These are phyloP conservation scores for Nissolia schottii DNA, from an alignment of 306 rosid species.

Conservation along the genomic window DNA sequence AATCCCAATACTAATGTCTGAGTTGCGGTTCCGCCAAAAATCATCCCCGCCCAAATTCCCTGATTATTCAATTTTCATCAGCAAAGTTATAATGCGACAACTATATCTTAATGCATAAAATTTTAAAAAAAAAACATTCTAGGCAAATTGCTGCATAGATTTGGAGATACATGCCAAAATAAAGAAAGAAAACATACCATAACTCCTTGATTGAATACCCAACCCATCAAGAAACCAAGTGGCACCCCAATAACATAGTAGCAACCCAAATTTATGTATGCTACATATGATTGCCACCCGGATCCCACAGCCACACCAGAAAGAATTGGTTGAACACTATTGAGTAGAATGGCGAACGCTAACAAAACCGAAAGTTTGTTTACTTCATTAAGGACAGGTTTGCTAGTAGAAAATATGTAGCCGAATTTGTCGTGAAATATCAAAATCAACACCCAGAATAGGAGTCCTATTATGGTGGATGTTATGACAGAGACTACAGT, in stretches of 20 bases:
- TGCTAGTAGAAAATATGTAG: conserved; percentile 51
- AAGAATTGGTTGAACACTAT: conserved; percentile 76
- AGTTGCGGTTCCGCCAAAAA: conserved; percentile 77
- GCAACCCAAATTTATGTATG: conserved; percentile 79
- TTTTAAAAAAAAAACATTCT: no score
- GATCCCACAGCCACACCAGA: conserved; percentile 96
- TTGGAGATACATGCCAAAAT: neutral
- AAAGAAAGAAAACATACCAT: conserved; percentile 39
- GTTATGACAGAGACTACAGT: conserved; percentile 57
- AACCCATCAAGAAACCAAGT: conserved; percentile 66
- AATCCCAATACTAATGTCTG: conserved; percentile 56
- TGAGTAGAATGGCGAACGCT: conserved; percentile 69
- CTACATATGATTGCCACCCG: conserved; percentile 87
- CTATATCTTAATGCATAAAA: neutral
- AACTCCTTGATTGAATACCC: conserved; percentile 62
- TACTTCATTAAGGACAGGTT: conserved; percentile 53
- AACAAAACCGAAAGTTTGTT: conserved; percentile 51
- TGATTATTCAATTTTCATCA: conserved; percentile 12
- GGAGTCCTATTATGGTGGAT: conserved; percentile 52
- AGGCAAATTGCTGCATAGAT: neutral
- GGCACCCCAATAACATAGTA: conserved; percentile 77
- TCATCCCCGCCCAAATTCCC: conserved; percentile 94
- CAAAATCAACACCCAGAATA: conserved; percentile 55
- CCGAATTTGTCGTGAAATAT: conserved; percentile 46
- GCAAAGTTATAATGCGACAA: neutral